Evolutionary conservation across 768 basidiomycete genomes (phyloP), one percentile per base, ranked within the genome.

Genomic region (Pisolithus sp.): DNA sequence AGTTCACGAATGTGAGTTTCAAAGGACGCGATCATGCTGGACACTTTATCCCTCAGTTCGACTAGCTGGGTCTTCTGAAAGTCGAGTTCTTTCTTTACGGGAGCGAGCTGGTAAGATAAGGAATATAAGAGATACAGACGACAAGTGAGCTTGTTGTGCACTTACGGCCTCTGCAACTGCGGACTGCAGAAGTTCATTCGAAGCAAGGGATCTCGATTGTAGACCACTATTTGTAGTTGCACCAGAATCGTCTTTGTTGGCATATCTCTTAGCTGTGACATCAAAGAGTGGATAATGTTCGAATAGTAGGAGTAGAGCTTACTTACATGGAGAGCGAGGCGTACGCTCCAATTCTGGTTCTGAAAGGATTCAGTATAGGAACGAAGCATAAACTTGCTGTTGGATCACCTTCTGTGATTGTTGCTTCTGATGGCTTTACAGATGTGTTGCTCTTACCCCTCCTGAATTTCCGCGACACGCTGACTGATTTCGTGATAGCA

Each of bases 401-500:
- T 26, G 48, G 24, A 23, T 17, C 46, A 80, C 80, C 81, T 70
- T 81, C 79, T 47, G 63, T 65, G 23, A 88, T 87, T 5, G 80
- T 78, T 18, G 74, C 74, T 65, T 86, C 80, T 2, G 63, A 63
- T 2, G 76, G 76, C 53, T 78, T 78, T 34, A 76, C 62, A 21
- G 71, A 73, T 60, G 63, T 80, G 58, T 74, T 83, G 42, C 56
- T 68, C 62, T 75, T 86, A 31, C 70, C 66, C 55, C 77, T 75
- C 61, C 71, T 79, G 8, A 61, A 55, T 51, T 70, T 72, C 58
- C 70, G 78, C 4, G 77, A 70, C n/a, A 75, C 49, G 59, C 74
- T 80, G 30, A 73, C 58, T 0, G 85, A 77, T 62, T 77, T 84
- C 7, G 86, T 87, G 23, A 85, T 68, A 38, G 75, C 68, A 50